phyloP scores from a whole-genome alignment of 441 rosid species.

The Mallotus repandus region DNA sequence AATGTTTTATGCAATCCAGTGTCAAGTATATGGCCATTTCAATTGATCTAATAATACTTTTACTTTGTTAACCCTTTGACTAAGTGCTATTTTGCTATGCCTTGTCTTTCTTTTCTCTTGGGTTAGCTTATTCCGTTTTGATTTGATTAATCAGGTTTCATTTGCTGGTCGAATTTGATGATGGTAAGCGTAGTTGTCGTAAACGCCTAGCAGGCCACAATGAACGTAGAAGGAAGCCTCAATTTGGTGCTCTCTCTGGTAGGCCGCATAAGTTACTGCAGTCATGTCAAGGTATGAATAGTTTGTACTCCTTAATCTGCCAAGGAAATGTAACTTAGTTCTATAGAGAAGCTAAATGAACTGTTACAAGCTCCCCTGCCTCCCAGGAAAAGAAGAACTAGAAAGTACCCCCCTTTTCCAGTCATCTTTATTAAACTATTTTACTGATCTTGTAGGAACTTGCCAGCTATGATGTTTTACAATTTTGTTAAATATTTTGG shows the following conservation, averaged over 20 bases:
- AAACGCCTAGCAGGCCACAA: constrained; percentile 87
- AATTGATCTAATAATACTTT: constrained; percentile 1
- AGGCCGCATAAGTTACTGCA: constrained; percentile 43
- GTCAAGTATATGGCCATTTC: not conserved
- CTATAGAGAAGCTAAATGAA: not conserved
- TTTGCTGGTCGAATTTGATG: constrained; percentile 82
- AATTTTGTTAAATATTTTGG: not conserved
- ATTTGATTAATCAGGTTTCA: constrained; percentile 63
- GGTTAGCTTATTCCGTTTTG: not conserved
- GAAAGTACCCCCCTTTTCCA: not conserved
- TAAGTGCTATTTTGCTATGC: not conserved
- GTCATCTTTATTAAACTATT: not conserved
- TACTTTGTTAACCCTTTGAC: not conserved
- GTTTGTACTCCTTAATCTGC: not conserved
- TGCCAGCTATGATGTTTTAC: not conserved
- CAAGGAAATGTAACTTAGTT: not conserved
- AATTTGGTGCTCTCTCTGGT: constrained; percentile 40
- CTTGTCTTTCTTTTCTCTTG: not conserved
- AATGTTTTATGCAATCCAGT: not conserved
- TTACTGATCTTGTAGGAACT: not conserved
- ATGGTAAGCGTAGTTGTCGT: constrained; percentile 88
- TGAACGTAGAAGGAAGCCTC: constrained; percentile 80
- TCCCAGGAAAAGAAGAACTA: not conserved
- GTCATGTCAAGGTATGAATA: constrained; percentile 48
- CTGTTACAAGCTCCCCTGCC: not conserved